Evolutionary conservation across 345 rosid genomes (phyloP).

Genomic region (Schrenkiella parvula): DNA sequence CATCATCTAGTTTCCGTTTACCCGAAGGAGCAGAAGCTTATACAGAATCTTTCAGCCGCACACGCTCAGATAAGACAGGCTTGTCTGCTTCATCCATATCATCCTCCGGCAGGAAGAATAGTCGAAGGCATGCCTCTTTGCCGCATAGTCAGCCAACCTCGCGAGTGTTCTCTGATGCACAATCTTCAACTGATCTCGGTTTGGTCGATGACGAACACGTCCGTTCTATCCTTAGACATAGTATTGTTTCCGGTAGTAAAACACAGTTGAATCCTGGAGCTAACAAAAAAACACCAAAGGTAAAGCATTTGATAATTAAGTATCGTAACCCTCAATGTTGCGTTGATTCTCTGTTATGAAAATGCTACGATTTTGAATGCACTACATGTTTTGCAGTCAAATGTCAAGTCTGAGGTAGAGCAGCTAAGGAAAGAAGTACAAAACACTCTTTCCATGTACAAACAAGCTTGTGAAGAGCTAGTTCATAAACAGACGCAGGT

Average conservation of each 20-base stretch:
- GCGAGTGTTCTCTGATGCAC: conserved; percentile 28
- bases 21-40: conserved; percentile 30
- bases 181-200: conserved; percentile 17
- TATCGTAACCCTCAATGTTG: too few species aligned
- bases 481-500: conserved; percentile 75
- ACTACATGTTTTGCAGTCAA: conserved; percentile 36
- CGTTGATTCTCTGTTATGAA: neutral
- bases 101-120: conserved; percentile 18
- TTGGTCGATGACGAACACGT: conserved; percentile 22
- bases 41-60: conserved; percentile 29
- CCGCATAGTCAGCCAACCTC: conserved; percentile 15
- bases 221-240: conserved; percentile 27
- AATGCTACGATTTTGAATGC: conserved; percentile 9
- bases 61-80: conserved; percentile 21
- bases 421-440: conserved; percentile 59
- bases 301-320: neutral
- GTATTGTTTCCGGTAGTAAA: conserved; percentile 11
- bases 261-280: conserved; percentile 8
- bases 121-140: conserved; percentile 21
- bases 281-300: conserved; percentile 23
- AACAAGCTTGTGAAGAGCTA: conserved; percentile 68
- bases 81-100: conserved; percentile 25
- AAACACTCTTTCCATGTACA: conserved; percentile 58
- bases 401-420: conserved; percentile 58
- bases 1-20: conserved; percentile 29